Base-by-base conservation (phyloP, 352 stramenopile species). In the Phytophthora pseudosyringae region DNA sequence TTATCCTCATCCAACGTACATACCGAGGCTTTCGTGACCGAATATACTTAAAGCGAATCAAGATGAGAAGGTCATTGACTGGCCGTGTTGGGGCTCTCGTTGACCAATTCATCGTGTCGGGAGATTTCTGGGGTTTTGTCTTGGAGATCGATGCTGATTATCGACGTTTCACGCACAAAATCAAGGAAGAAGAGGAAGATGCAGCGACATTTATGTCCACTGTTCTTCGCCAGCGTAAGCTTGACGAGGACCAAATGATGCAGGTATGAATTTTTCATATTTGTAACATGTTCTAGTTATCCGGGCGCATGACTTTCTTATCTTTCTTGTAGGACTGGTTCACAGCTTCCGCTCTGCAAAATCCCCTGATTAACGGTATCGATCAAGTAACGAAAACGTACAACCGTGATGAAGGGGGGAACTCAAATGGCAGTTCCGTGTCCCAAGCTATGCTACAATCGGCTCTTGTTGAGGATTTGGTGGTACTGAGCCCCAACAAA, bases 121-220 rank as follows among this genome's bases (percentile, higher is more conserved):
- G 83, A 2, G 69, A 91, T 63, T 72, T 91, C 3, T 91, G 80
- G 81, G 61, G 71, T 1, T 80, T 91, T 47, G 35, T 91, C 13
- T 51, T 91, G 28, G 67, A 88, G 26, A 59, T 90, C 25, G 83
- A 91, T 50, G 75, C 75, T 15, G 77, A 86, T 35, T 89, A 90
- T 54, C 69, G 76, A 31, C 75, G 77, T 10, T 82, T 87, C 31
- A 65, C 70, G 29, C 35, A 81, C n/a, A 68, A 79, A 26, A 73
- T 86, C 16, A 40, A 43, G 13, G 43, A 78, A 8, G 83, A 91
- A 35, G 64, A 80, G 39, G 31, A 71, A 4, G 56, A 89, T 39
- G 81, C 77, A 13, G 58, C 61, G 25, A 89, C 81, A 1, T 91
- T 90, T 46, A 64, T 86, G 15, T 67, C 76, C 13, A 76, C 68